phyloP scores from a whole-genome alignment of 2,329 filamentous ascomycete genomes.

The Gremmenia infestans region DNA sequence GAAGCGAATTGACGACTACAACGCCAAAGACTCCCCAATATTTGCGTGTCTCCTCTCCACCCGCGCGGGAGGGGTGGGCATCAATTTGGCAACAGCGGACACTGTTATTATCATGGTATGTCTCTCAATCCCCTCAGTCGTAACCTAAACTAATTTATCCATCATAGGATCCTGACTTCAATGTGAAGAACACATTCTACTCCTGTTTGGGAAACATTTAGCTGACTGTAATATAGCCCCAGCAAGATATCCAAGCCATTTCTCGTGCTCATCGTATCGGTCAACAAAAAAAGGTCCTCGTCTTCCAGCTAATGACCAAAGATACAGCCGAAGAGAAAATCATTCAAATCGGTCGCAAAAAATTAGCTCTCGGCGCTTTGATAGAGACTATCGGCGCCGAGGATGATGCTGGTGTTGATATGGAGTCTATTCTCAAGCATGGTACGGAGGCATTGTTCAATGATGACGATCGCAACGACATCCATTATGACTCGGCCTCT shows the following conservation, averaged over 20 bases:
- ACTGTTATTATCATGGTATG: conserved; percentile 87
- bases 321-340: conserved; percentile 91
- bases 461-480: conserved; percentile 66
- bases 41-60: conserved; percentile 94
- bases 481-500: conserved; percentile 73
- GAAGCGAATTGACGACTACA: conserved; percentile 89
- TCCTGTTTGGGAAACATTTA: neutral
- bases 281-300: conserved; percentile 91
- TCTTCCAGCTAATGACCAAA: conserved; percentile 90
- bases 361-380: conserved; percentile 90
- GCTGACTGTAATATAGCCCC: conserved; percentile 55
- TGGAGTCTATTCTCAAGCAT: conserved; percentile 83
- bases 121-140: conserved; percentile 64
- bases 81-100: conserved; percentile 94
- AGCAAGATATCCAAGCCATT: conserved; percentile 94
- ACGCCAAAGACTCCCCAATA: conserved; percentile 72
- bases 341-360: conserved; percentile 90
- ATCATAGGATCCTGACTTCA: conserved; percentile 30
- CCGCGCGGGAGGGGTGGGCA: conserved; percentile 90
- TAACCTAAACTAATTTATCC: conserved; percentile 8
- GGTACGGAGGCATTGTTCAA: conserved; percentile 84
- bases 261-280: conserved; percentile 94
- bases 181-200: conserved; percentile 13
- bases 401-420: conserved; percentile 71
- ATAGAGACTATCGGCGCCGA: conserved; percentile 87